Conservation (phyloP, 305 asterid genomes). For the Fraxinus platypoda region DNA sequence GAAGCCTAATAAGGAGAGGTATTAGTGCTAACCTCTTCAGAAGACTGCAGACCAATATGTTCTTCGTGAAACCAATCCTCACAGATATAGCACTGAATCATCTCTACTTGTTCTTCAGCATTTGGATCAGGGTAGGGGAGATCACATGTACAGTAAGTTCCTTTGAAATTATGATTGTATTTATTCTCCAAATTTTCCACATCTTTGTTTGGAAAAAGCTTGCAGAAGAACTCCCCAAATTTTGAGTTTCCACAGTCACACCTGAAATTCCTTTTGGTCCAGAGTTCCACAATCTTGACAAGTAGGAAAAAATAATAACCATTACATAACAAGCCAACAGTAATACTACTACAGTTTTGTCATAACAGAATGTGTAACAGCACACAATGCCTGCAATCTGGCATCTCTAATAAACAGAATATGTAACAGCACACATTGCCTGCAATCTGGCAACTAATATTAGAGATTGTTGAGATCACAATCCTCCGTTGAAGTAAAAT, state of each 20-base stretch:
- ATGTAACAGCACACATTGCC: background rate
- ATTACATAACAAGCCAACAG: background rate
- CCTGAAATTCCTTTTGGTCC: conserved; percentile 94
- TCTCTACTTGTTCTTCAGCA: conserved; percentile 86
- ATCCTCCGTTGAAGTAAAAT: background rate
- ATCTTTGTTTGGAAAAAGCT: conserved; percentile 83
- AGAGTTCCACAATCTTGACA: conserved; percentile 77
- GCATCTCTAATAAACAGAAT: background rate
- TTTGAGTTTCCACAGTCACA: conserved; percentile 99
- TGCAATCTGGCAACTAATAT: background rate
- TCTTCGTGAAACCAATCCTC: conserved; percentile 99
- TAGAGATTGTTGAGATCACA: background rate
- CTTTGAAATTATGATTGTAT: conserved; percentile 84
- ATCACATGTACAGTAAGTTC: conserved; percentile 90
- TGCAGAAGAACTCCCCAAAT: conserved; percentile 85
- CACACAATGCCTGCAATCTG: background rate
- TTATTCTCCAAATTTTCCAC: conserved; percentile 57
- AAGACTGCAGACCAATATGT: conserved; percentile 70
- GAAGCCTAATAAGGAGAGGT: conserved; percentile 3
- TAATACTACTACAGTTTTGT: background rate
- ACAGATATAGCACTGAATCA: conserved; percentile 92
- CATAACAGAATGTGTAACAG: background rate
- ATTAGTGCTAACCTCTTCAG: conserved; percentile 57
- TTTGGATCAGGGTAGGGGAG: conserved; percentile 93
- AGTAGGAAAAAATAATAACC: background rate